A percentile compares a stretch with the other conserved stretches of the same genome.
phyloP scores from a whole-genome alignment of 805 yeast species.

The Wickerhamiella parazyma region DNA sequence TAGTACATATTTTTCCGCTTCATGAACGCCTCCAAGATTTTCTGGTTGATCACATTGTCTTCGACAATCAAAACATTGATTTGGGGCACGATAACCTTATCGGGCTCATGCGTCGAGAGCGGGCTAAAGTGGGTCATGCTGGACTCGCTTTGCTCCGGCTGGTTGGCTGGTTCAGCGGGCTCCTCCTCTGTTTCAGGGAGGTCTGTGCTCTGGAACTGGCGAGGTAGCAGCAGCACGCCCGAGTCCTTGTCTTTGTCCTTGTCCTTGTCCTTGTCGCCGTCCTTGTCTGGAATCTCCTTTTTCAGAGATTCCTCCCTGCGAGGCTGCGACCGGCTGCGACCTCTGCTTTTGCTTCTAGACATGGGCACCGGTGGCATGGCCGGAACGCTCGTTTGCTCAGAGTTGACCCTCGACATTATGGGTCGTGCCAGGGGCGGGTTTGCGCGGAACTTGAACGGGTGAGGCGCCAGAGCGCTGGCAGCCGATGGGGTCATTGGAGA shows the following conservation, averaged over 20 bases:
- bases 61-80: slow-evolving; percentile 88
- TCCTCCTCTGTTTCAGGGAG: not conserved
- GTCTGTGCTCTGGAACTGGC: slow-evolving; percentile 7
- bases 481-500: not conserved
- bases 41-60: slow-evolving; percentile 88
- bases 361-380: not conserved
- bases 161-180: not conserved
- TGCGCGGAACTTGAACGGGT: slow-evolving; percentile 3
- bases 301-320: not conserved
- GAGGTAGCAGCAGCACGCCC: slow-evolving; percentile 15
- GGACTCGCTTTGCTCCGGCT: not conserved
- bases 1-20: slow-evolving; percentile 73
- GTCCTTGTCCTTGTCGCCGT: not conserved
- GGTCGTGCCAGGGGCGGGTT: slow-evolving; percentile 5
- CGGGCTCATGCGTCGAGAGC: not conserved
- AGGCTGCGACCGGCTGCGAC: slow-evolving; percentile 4
- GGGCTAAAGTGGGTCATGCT: not conserved
- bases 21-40: slow-evolving; percentile 77
- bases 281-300: too few relatives aligned
- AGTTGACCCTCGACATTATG: not conserved
- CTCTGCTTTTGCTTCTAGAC: slow-evolving; percentile 11
- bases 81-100: slow-evolving; percentile 59
- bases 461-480: slow-evolving; percentile 4
- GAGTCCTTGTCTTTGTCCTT: slow-evolving; percentile 1
- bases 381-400: not conserved